These are phyloP conservation scores for Ogataea haglerorum DNA, from an alignment of 805 yeast species.

Conservation along the genomic window DNA sequence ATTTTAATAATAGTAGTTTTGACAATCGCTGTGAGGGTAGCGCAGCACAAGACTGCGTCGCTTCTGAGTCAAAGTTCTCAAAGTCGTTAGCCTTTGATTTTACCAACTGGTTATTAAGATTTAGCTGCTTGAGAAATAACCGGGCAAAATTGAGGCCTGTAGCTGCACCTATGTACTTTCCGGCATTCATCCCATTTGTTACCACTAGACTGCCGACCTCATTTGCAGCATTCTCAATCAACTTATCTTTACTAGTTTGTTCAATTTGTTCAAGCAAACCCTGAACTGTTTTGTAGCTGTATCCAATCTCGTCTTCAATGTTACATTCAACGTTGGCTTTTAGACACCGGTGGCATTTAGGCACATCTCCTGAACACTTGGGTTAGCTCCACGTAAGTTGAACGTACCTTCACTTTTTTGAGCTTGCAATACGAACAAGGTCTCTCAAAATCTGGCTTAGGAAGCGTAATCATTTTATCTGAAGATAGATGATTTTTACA, in stretches of 20 bases:
- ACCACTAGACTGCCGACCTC: slow-evolving; percentile 27
- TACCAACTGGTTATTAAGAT: slow-evolving; percentile 16
- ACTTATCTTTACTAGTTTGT: slow-evolving; percentile 13
- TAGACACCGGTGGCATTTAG: slow-evolving; percentile 19
- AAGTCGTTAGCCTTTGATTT: slow-evolving; percentile 10
- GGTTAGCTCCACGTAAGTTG: background rate
- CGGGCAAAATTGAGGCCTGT: slow-evolving; percentile 27
- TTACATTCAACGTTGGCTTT: slow-evolving; percentile 20
- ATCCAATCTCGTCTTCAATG: slow-evolving; percentile 21
- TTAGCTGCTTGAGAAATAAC: slow-evolving; percentile 20
- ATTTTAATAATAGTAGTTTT: slow-evolving; percentile 12
- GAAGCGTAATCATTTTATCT: slow-evolving; percentile 2
- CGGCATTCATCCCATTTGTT: slow-evolving; percentile 13
- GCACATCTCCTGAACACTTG: slow-evolving; percentile 25
- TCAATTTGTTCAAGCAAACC: slow-evolving; percentile 12
- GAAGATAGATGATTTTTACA: background rate
- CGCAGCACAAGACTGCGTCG: slow-evolving; percentile 22
- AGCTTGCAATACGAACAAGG: slow-evolving; percentile 24
- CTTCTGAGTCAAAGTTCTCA: slow-evolving; percentile 18
- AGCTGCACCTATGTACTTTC: slow-evolving; percentile 28
- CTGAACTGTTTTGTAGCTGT: slow-evolving; percentile 22
- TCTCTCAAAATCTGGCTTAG: slow-evolving; percentile 18
- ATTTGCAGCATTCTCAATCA: slow-evolving; percentile 24
- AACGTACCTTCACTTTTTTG: slow-evolving; percentile 26
- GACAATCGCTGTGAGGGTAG: slow-evolving; percentile 20